phyloP scores from a whole-genome alignment of 2,329 filamentous ascomycete species.

The Curvularia verruculosa region DNA sequence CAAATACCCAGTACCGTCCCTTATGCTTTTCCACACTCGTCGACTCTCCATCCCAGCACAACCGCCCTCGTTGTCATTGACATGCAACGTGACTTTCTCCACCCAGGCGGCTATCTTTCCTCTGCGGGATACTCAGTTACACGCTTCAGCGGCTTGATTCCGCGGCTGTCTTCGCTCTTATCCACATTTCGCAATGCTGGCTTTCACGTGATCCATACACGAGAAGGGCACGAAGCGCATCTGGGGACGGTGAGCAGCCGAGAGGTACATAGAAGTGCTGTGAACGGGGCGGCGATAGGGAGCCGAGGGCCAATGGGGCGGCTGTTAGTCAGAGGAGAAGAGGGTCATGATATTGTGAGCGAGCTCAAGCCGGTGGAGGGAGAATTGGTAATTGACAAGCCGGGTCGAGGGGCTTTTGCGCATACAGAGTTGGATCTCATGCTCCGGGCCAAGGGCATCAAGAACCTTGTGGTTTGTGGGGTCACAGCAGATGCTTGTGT shows the following conservation, averaged over 20 bases:
- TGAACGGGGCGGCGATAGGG: slow-evolving; percentile 61
- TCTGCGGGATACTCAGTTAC: slow-evolving; percentile 55
- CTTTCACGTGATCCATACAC: slow-evolving; percentile 57
- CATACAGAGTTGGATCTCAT: slow-evolving; percentile 62
- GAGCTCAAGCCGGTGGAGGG: slow-evolving; percentile 57
- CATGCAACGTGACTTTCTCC: slow-evolving; percentile 62
- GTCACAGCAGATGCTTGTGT: slow-evolving; percentile 65
- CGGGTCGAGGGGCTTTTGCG: slow-evolving; percentile 60
- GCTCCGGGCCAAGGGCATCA: slow-evolving; percentile 58
- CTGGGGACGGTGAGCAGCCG: slow-evolving; percentile 62
- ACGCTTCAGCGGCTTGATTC: slow-evolving; percentile 53
- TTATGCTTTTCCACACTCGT: slow-evolving; percentile 52
- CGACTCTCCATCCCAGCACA: slow-evolving; percentile 47
- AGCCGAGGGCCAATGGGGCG: slow-evolving; percentile 62
- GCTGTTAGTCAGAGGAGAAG: slow-evolving; percentile 64
- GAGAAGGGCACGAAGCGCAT: slow-evolving; percentile 61
- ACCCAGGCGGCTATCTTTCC: slow-evolving; percentile 57
- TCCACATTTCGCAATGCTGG: slow-evolving; percentile 49
- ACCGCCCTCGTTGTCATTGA: slow-evolving; percentile 63
- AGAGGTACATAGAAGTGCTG: slow-evolving; percentile 60
- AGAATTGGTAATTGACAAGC: slow-evolving; percentile 62
- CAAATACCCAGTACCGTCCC: slow-evolving; percentile 38
- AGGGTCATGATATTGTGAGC: slow-evolving; percentile 63
- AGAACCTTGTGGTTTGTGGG: slow-evolving; percentile 60
- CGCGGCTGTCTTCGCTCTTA: slow-evolving; percentile 51